Conservation (phyloP, 1,139 yeast genomes). For the Kodamaea derodonti region DNA sequence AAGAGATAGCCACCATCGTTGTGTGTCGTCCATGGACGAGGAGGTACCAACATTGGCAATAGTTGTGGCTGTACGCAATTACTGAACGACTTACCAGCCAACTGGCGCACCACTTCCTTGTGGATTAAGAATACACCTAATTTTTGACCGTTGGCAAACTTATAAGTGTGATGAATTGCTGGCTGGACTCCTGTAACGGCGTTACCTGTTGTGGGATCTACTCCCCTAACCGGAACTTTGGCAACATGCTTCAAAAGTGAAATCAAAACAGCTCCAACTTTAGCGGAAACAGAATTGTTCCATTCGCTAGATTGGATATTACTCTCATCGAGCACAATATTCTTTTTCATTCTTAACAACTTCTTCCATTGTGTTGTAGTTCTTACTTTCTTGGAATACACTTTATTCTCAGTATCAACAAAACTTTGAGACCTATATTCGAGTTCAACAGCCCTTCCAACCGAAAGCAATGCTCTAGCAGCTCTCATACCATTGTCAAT, state of each 20-base stretch:
- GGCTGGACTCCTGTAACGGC: constrained; percentile 72
- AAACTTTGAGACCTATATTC: constrained; percentile 74
- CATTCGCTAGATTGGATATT: constrained; percentile 26
- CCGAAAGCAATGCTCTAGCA: constrained; percentile 74
- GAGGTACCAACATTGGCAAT: constrained; percentile 89
- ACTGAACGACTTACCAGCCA: constrained; percentile 64
- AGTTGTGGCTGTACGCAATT: constrained; percentile 81
- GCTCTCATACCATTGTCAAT: constrained; percentile 82
- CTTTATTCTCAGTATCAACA: constrained; percentile 53
- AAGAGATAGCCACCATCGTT: constrained; percentile 82
- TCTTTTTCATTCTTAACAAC: constrained; percentile 32
- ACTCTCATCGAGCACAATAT: constrained; percentile 22
- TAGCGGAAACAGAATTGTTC: constrained; percentile 61
- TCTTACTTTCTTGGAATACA: constrained; percentile 30
- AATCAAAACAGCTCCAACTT: constrained; percentile 76
- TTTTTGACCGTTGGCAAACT: constrained; percentile 72
- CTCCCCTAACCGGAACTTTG: constrained; percentile 70
- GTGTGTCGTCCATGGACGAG: constrained; percentile 81
- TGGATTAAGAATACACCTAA: constrained; percentile 82
- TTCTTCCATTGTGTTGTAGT: constrained; percentile 40
- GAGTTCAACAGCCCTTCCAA: constrained; percentile 80
- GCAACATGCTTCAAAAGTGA: constrained; percentile 80
- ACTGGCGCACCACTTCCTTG: constrained; percentile 56
- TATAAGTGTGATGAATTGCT: constrained; percentile 87
- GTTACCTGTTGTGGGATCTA: constrained; percentile 73